Evolutionary conservation across 1,284 basidiomycete species (phyloP), one percentile per base, ranked within the genome.

Genomic region (Leccinum solheimii): DNA sequence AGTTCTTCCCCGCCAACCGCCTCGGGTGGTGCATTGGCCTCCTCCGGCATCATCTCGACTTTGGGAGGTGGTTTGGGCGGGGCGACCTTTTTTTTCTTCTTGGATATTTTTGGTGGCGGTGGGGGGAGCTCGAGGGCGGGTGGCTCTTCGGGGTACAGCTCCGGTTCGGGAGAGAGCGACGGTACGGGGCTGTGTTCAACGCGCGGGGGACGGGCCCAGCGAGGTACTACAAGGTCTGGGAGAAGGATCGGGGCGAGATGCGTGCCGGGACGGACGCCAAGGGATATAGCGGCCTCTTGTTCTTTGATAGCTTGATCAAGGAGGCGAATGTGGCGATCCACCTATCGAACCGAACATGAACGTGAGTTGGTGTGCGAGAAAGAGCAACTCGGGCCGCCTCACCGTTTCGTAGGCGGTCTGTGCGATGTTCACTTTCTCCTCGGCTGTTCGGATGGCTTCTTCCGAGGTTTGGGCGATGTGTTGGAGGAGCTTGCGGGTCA

Each of bases 381-480:
- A 38, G 34, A 66, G 8, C 30, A 21, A 32, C 21, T 3, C 34
- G 51, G 36, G 13, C 19, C 10, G 5, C 73, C 83, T 61, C 70
- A 91, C 90, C 14, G 86, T 83, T 69, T 90, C 87, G 63, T 83
- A 83, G 30, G 83, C 83, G 16, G 88, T 83, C 68, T 86, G 83
- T 5, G 90, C 86, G 30, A 92, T 78, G 67, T 85, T 88, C 32
- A 88, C 83, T 70, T 92, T 92, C 72, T 92, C 91, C 66, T 89
- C 85, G 9, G 86, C 83, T 2, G 84, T 81, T 5, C 84, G 83
- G 19, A 88, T 72, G 0, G 85, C 72, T 59, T 88, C 85, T 66
- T 89, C 87, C 9, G 82, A 78, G 4, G 86, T 73, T 64, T 80
- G 81, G 1, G 85, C 85, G 55, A 91, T 81, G 52, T 80, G 79